A percentile compares a stretch with the other conserved stretches of the same genome.
phyloP scores from a whole-genome alignment of 208 protist genomes.

The Strigomonas culicis region DNA sequence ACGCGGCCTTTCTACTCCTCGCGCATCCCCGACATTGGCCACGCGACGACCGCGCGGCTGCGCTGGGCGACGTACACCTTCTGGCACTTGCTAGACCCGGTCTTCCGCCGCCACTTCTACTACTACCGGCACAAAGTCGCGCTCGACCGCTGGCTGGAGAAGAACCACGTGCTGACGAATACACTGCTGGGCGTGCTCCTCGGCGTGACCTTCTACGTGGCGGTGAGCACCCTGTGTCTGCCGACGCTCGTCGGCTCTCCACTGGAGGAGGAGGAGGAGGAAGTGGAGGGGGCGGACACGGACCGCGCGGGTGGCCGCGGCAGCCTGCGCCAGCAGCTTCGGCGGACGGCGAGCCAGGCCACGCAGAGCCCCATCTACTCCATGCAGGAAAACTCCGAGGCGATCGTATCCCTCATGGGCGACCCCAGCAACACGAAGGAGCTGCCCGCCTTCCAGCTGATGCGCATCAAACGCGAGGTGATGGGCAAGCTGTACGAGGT shows the following conservation, averaged over 20 bases:
- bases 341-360: not conserved
- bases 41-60: slow-evolving; percentile 41
- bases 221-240: slow-evolving; percentile 17
- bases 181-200: slow-evolving; percentile 47
- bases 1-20: too few relatives aligned
- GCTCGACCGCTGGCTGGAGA: slow-evolving; percentile 71
- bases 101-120: slow-evolving; percentile 56
- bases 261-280: not conserved
- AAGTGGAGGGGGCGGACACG: not conserved
- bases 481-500: slow-evolving; percentile 64
- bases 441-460: slow-evolving; percentile 68
- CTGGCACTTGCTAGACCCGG: slow-evolving; percentile 71
- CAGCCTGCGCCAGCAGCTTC: not conserved
- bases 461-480: slow-evolving; percentile 69
- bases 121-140: slow-evolving; percentile 72
- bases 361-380: slow-evolving; percentile 19
- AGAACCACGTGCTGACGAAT: slow-evolving; percentile 60
- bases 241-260: not conserved
- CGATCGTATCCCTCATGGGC: slow-evolving; percentile 47
- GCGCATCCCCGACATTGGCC: slow-evolving; percentile 38
- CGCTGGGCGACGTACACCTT: slow-evolving; percentile 82
- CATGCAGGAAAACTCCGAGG: slow-evolving; percentile 59
- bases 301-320: not conserved
- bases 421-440: slow-evolving; percentile 60
- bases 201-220: slow-evolving; percentile 60